A percentile compares a stretch with the other conserved stretches of the same genome.
Conservation (phyloP, 192 early-diverging fungal genomes). For the Haplosporangium gracile region DNA sequence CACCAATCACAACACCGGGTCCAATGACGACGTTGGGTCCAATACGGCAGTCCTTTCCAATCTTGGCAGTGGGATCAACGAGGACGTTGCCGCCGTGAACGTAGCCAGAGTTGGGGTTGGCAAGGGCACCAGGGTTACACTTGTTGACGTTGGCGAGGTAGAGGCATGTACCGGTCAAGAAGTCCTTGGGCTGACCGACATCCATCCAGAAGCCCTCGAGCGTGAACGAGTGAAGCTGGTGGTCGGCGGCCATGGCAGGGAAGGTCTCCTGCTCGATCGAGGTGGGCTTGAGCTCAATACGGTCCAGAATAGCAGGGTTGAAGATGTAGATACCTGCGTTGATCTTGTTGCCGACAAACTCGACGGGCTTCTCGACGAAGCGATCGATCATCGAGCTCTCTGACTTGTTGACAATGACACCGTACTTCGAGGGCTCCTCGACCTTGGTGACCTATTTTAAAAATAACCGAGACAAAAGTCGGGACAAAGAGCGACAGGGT, state of each 20-base stretch:
- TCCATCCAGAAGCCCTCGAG: slow-evolving; percentile 99
- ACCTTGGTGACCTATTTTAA: slow-evolving; percentile 86
- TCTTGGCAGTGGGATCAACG: slow-evolving; percentile 90
- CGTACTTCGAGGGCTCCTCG: slow-evolving; percentile 98
- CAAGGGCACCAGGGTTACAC: slow-evolving; percentile 78
- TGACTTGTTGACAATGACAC: slow-evolving; percentile 92
- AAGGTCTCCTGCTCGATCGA: slow-evolving; percentile 99
- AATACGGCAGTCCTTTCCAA: slow-evolving; percentile 96
- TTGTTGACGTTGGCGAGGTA: slow-evolving; percentile 90
- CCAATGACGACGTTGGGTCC: slow-evolving; percentile 98
- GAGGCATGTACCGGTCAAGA: slow-evolving; percentile 93
- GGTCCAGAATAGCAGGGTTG: slow-evolving; percentile 88
- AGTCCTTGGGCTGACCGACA: slow-evolving; percentile 99
- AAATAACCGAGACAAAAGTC: slow-evolving; percentile 1
- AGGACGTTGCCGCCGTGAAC: slow-evolving; percentile 92
- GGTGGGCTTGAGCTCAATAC: slow-evolving; percentile 95
- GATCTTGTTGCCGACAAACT: slow-evolving; percentile 97
- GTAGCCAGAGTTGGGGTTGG: slow-evolving; percentile 74
- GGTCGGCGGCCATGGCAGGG: slow-evolving; percentile 90
- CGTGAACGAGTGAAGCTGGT: slow-evolving; percentile 92
- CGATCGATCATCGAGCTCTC: slow-evolving; percentile 84
- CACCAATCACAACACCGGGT: slow-evolving; percentile 89
- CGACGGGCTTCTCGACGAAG: slow-evolving; percentile 98
- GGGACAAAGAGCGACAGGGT: neutral
- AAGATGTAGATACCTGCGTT: slow-evolving; percentile 99